Percentiles rank a stretch among this genome's conserved stretches.
These are phyloP conservation scores for Salix suchowensis DNA, from an alignment of 345 rosid species.

Conservation along the genomic window DNA sequence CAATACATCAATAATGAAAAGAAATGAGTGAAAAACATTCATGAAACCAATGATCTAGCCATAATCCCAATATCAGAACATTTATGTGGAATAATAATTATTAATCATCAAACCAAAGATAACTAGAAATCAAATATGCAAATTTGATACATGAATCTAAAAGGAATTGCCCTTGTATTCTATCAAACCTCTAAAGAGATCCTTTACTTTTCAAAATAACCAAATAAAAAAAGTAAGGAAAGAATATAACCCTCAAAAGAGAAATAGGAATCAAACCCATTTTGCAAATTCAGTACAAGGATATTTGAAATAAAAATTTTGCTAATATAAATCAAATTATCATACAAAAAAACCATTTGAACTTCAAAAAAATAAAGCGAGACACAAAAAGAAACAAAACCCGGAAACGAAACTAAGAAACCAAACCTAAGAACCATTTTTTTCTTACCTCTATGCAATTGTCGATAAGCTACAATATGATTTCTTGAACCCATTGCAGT, in stretches of 20 bases:
- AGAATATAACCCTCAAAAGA: background rate
- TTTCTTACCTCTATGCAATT: conserved; percentile 31
- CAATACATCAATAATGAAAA: background rate
- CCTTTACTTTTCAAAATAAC: no score
- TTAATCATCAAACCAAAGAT: no score
- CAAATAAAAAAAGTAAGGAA: no score
- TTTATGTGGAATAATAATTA: background rate
- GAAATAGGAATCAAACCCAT: background rate
- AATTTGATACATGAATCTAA: background rate
- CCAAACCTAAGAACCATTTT: background rate
- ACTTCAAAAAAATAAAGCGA: background rate
- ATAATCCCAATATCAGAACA: background rate
- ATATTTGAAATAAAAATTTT: no score
- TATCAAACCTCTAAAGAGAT: background rate
- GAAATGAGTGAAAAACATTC: background rate
- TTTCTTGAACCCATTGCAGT: conserved; percentile 43
- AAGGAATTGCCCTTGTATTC: background rate
- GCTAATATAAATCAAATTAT: background rate
- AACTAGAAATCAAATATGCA: background rate
- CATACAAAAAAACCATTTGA: background rate
- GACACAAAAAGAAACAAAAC: background rate
- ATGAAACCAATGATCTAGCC: background rate
- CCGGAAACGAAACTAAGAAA: background rate
- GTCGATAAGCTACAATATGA: conserved; percentile 29
- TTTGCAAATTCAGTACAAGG: background rate